Evolutionary conservation across 768 basidiomycete genomes (phyloP).

Genomic region (Pisolithus sp.): DNA sequence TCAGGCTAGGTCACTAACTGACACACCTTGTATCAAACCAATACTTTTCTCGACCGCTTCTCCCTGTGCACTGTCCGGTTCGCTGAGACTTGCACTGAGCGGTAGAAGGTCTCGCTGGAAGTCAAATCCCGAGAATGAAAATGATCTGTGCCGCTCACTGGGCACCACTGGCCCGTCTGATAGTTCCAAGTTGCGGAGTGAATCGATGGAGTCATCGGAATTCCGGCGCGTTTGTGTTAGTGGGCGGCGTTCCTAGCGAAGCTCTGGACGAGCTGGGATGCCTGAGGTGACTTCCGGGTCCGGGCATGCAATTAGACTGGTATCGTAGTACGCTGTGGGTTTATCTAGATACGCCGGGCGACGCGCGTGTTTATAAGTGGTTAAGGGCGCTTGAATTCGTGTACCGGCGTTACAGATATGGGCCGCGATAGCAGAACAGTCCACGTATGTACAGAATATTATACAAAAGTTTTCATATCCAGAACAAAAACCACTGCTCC

Average conservation of each 20-base stretch:
- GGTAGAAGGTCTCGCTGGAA: constrained; percentile 76
- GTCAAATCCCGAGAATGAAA: constrained; percentile 72
- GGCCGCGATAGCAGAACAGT: too few species aligned
- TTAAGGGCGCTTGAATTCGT: too few species aligned
- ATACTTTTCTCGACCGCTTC: constrained; percentile 65
- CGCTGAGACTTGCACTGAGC: constrained; percentile 69
- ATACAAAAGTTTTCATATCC: too few species aligned
- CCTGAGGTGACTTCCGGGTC: constrained; percentile 15
- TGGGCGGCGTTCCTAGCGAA: constrained; percentile 7
- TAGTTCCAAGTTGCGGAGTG: constrained; percentile 74
- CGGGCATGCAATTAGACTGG: constrained; percentile 13
- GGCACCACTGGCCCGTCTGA: constrained; percentile 49
- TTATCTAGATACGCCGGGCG: not conserved
- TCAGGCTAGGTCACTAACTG: not conserved
- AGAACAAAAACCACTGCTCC: too few species aligned
- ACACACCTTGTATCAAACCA: constrained; percentile 64
- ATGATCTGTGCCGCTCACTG: constrained; percentile 41
- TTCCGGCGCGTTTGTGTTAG: constrained; percentile 1
- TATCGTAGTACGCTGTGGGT: not conserved
- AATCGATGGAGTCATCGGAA: constrained; percentile 56
- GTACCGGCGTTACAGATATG: too few species aligned
- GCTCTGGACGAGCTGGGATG: constrained; percentile 8
- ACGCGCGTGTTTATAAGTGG: not conserved
- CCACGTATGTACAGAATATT: too few species aligned
- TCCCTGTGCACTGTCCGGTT: constrained; percentile 46